Percentiles rank a stretch among this genome's conserved stretches.
Conservation (phyloP, 495 filamentous ascomycete genomes). For the Aspergillus mulundensis region DNA sequence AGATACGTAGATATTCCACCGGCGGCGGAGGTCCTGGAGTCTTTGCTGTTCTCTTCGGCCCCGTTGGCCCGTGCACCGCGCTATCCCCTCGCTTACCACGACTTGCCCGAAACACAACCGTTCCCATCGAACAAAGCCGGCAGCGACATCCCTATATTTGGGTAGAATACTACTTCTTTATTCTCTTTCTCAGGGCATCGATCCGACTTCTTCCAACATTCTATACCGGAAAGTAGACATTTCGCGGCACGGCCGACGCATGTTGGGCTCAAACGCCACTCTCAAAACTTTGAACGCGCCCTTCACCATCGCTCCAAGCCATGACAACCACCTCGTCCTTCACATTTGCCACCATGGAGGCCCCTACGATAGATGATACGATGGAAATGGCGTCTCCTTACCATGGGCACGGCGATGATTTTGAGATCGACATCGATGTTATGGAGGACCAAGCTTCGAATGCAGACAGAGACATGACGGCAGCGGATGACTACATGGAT, state of each 20-base stretch:
- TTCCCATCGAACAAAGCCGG: conserved; percentile 1
- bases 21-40: conserved; percentile 27
- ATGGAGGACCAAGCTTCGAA: conserved; percentile 48
- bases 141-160: background rate
- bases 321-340: conserved; percentile 39
- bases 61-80: conserved; percentile 37
- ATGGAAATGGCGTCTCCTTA: conserved; percentile 56
- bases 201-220: background rate
- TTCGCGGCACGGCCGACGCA: background rate
- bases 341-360: conserved; percentile 37
- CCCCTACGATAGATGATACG: conserved; percentile 37
- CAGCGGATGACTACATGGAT: conserved; percentile 45
- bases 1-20: conserved; percentile 27
- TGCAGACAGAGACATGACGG: conserved; percentile 60
- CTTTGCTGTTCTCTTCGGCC: conserved; percentile 47
- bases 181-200: background rate
- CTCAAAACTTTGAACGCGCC: conserved; percentile 20
- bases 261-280: conserved; percentile 18
- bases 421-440: conserved; percentile 73
- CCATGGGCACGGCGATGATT: conserved; percentile 55
- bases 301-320: conserved; percentile 20
- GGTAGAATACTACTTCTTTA: background rate
- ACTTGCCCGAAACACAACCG: conserved; percentile 18
- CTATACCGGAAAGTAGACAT: background rate
- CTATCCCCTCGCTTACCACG: conserved; percentile 41